Conservation (phyloP, 192 early-diverging fungal species). For the Linnemannia elongata region DNA sequence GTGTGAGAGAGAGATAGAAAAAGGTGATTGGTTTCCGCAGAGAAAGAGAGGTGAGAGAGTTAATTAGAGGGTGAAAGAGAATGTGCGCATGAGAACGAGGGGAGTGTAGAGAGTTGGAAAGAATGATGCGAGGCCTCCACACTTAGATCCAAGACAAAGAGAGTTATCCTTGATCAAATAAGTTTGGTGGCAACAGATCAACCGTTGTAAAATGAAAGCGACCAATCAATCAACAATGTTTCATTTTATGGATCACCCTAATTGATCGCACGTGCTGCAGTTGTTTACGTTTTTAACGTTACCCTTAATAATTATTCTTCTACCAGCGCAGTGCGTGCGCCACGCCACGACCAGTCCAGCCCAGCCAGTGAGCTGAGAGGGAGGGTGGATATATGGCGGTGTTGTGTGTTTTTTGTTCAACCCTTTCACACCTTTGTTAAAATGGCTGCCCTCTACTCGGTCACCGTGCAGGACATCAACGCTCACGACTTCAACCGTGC, state of each 20-base stretch:
- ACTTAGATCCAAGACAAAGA: not conserved
- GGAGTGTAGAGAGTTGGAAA: not conserved
- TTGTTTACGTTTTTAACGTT: constrained; percentile 15
- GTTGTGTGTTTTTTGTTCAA: constrained; percentile 19
- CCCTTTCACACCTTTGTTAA: constrained; percentile 52
- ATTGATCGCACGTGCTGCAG: not conserved
- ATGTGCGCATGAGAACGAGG: not conserved
- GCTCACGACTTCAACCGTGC: constrained; percentile 97
- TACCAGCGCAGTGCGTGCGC: not conserved
- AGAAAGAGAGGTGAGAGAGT: not conserved
- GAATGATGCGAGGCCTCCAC: not conserved
- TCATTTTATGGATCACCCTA: not conserved
- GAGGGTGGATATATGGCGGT: not conserved
- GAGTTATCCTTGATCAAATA: not conserved
- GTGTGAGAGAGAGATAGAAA: too few species aligned
- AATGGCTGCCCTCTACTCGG: constrained; percentile 62
- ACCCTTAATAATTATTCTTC: not conserved
- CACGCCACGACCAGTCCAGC: not conserved
- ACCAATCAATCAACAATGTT: too few species aligned
- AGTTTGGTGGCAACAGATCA: not conserved
- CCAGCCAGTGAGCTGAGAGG: not conserved
- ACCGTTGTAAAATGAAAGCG: not conserved
- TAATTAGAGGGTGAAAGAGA: not conserved
- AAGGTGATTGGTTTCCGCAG: not conserved
- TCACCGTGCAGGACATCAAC: constrained; percentile 98